These are phyloP conservation scores for Selaginella moellendorffii DNA, from an alignment of 75 land plant genomes.

Conservation along the genomic window DNA sequence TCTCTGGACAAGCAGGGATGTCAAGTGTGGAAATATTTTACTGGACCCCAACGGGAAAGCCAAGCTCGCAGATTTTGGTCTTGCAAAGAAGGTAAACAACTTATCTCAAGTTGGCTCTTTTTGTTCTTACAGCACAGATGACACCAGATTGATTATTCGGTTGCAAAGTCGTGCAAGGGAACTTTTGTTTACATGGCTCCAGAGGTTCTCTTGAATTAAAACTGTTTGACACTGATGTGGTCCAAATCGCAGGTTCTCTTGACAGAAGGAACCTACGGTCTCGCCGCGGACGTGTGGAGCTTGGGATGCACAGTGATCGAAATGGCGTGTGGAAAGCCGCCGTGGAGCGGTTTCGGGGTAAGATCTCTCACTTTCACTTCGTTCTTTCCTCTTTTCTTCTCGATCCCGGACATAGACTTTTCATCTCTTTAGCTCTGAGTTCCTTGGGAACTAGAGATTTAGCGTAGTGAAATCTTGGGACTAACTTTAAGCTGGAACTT, in stretches of 20 bases:
- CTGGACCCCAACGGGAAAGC: not conserved
- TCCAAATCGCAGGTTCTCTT: not conserved
- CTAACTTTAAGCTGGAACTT: not conserved
- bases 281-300: conserved; percentile 24
- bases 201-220: not conserved
- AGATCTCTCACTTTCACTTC: not conserved
- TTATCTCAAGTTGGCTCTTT: not conserved
- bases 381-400: not conserved
- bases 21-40: not conserved
- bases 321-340: conserved; percentile 21
- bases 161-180: not conserved
- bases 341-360: conserved; percentile 13
- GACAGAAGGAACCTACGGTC: conserved; percentile 16
- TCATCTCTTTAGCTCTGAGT: not conserved
- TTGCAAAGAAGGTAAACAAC: not conserved
- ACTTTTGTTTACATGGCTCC: not conserved
- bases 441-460: no score
- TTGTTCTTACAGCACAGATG: not conserved
- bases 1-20: not conserved
- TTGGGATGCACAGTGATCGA: conserved; percentile 22
- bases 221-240: no score
- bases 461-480: not conserved
- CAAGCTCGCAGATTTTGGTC: not conserved
- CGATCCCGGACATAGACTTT: not conserved
- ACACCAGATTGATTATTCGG: not conserved